Conservation (phyloP, 768 basidiomycete genomes). For the Astraeus odoratus region DNA sequence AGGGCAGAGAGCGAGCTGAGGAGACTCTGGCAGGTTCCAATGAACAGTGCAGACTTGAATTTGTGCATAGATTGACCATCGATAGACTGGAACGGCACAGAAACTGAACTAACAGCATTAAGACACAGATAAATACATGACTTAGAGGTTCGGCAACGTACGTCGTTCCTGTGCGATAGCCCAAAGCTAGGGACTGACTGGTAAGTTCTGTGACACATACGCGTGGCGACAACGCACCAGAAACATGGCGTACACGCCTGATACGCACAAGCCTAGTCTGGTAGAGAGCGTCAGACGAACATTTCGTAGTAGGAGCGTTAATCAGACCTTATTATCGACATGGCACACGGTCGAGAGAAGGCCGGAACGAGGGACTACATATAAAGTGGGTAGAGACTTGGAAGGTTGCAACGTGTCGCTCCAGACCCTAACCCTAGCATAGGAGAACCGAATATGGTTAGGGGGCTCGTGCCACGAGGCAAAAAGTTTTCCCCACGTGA, state of each 20-base stretch:
- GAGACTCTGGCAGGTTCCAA: conserved; percentile 80
- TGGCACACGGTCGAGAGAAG: too few relatives aligned
- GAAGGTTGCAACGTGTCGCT: too few relatives aligned
- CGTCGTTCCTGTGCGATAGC: conserved; percentile 92
- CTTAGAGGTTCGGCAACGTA: conserved; percentile 30
- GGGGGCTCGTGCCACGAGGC: too few relatives aligned
- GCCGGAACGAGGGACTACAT: too few relatives aligned
- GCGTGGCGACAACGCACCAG: conserved; percentile 44
- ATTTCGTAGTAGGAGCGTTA: neutral
- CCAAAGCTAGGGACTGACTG: conserved; percentile 53
- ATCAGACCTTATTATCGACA: conserved; percentile 23
- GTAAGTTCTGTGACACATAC: conserved; percentile 1
- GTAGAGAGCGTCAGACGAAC: neutral
- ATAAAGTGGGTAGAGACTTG: too few relatives aligned
- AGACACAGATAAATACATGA: neutral
- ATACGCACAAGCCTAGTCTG: conserved; percentile 69
- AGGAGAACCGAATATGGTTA: too few relatives aligned
- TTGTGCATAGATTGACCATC: conserved; percentile 57
- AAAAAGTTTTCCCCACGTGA: too few relatives aligned
- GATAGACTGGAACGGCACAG: conserved; percentile 73
- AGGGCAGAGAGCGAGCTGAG: conserved; percentile 72
- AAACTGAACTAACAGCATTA: conserved; percentile 41
- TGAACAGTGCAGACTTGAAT: conserved; percentile 81
- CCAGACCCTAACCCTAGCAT: too few relatives aligned
- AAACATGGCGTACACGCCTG: conserved; percentile 92